phyloP scores from a whole-genome alignment of 108 stramenopile genomes.

The Conticribra guillardii region DNA sequence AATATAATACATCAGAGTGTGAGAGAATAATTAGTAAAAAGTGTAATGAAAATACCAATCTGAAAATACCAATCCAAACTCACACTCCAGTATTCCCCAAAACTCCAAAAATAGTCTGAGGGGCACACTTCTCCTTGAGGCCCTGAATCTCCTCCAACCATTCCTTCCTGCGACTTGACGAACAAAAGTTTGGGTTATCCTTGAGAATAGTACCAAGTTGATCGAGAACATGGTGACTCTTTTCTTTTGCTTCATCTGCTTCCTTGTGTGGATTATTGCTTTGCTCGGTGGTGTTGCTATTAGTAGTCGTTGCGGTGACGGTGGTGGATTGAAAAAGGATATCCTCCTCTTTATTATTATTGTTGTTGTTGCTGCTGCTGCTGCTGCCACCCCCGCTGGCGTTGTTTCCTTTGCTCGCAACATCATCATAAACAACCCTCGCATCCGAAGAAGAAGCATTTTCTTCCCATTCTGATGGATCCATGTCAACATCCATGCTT shows the following conservation, averaged over 20 bases:
- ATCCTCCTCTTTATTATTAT: background rate
- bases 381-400: background rate
- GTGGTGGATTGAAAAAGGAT: background rate
- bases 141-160: constrained; percentile 29
- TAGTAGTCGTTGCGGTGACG: background rate
- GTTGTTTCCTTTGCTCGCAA: background rate
- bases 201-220: constrained; percentile 24
- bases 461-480: too few relatives aligned
- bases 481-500: too few relatives aligned
- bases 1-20: too few relatives aligned
- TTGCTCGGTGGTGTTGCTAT: background rate
- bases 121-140: background rate
- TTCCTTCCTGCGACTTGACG: constrained; percentile 18
- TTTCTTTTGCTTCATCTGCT: constrained; percentile 35
- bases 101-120: constrained; percentile 31
- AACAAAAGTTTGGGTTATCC: constrained; percentile 30
- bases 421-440: background rate
- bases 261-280: constrained; percentile 27
- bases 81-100: constrained; percentile 43
- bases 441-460: constrained; percentile 8
- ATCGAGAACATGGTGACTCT: constrained; percentile 22
- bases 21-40: too few relatives aligned
- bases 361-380: background rate
- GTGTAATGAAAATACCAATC: background rate
- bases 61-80: background rate